These are phyloP conservation scores for Suaeda aralocaspica DNA, from an alignment of 148 eudicot genomes.

Conservation along the genomic window DNA sequence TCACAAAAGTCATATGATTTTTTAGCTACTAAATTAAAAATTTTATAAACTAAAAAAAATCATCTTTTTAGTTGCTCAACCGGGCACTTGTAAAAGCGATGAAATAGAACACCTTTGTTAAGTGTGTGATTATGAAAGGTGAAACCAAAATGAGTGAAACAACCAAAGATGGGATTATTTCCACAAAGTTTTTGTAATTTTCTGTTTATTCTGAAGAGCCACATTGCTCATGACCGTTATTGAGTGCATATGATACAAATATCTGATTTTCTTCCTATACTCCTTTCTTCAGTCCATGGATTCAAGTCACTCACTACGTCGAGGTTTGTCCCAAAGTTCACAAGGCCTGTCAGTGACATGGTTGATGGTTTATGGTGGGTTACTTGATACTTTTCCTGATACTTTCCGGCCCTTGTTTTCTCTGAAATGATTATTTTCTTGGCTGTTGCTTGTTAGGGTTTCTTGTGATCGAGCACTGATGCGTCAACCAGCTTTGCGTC, in stretches of 20 bases:
- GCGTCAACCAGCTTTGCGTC: constrained; percentile 97
- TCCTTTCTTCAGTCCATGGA: constrained; percentile 73
- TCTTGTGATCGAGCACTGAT: constrained; percentile 93
- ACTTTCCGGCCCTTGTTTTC: constrained; percentile 2
- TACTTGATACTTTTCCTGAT: constrained; percentile 8
- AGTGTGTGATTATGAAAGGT: too few species aligned
- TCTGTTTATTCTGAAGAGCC: not conserved
- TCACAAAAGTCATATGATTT: too few species aligned
- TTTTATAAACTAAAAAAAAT: too few species aligned
- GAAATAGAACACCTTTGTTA: too few species aligned
- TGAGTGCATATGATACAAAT: constrained; percentile 5
- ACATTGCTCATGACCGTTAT: constrained; percentile 10
- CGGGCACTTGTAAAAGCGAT: too few species aligned
- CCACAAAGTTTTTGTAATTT: not conserved
- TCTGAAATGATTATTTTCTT: constrained; percentile 4
- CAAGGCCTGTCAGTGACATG: constrained; percentile 89
- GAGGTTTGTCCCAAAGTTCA: constrained; percentile 73
- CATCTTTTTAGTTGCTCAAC: too few species aligned
- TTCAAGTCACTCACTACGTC: constrained; percentile 94
- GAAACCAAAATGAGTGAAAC: too few species aligned
- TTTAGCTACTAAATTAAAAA: too few species aligned
- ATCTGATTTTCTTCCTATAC: not conserved
- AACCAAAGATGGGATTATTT: too few species aligned
- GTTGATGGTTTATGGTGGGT: constrained; percentile 92
- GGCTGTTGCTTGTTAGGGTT: constrained; percentile 55